Evolutionary conservation across 2,329 filamentous ascomycete species (phyloP).

Genomic region (Macrophomina tecta): DNA sequence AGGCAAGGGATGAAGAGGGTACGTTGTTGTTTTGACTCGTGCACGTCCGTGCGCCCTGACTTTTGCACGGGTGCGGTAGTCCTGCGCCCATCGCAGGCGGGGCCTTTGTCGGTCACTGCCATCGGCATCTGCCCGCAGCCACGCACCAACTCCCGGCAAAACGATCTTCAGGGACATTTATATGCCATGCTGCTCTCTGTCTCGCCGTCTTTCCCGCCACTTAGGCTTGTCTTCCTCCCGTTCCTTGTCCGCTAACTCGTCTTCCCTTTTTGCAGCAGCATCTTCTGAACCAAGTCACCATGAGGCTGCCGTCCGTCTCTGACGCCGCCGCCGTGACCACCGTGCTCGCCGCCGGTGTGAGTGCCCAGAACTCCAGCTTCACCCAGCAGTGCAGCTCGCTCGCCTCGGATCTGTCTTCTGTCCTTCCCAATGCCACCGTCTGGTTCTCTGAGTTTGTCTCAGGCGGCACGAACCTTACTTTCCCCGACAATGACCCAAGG

Average conservation of each 20-base stretch:
- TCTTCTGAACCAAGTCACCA: neutral
- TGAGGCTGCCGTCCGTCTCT: slow-evolving; percentile 14
- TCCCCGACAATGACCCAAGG: slow-evolving; percentile 23
- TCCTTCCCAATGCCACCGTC: slow-evolving; percentile 43
- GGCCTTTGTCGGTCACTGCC: slow-evolving; percentile 1
- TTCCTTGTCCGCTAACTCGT: neutral
- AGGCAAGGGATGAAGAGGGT: no score
- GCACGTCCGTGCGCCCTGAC: no score
- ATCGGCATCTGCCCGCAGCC: neutral
- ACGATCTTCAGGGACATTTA: slow-evolving; percentile 16
- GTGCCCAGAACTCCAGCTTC: slow-evolving; percentile 11
- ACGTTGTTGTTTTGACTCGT: no score
- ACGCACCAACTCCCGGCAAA: neutral
- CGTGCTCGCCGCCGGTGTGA: slow-evolving; percentile 8
- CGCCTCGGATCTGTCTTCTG: slow-evolving; percentile 5
- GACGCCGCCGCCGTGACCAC: neutral
- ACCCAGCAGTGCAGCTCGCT: slow-evolving; percentile 21
- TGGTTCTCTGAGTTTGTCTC: slow-evolving; percentile 46
- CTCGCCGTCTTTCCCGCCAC: no score
- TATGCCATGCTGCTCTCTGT: slow-evolving; percentile 5
- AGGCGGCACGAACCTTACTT: slow-evolving; percentile 45
- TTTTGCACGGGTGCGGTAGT: no score
- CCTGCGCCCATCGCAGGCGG: neutral
- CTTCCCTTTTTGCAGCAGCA: neutral
- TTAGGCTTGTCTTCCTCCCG: neutral